A percentile compares a stretch with the other conserved stretches of the same genome.
Conservation (phyloP, 73 alveolate genomes). For the Breviolum minutum region DNA sequence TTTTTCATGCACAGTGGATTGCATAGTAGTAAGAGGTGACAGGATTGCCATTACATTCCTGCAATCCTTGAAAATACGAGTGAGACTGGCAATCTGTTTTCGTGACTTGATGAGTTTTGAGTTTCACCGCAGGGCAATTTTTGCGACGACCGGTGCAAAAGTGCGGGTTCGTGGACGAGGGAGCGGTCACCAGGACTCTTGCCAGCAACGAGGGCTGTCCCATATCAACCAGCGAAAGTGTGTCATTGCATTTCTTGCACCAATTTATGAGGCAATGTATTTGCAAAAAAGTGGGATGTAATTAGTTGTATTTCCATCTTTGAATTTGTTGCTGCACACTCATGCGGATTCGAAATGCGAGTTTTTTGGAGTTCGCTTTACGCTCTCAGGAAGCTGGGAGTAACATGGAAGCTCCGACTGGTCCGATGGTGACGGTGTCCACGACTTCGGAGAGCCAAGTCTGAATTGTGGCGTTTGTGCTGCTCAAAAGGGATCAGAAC, state of each 20-base stretch:
- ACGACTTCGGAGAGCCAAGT: neutral
- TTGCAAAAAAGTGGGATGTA: neutral
- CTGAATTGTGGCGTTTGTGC: neutral
- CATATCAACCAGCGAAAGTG: neutral
- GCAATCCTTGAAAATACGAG: too few relatives aligned
- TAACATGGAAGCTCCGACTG: constrained; percentile 10
- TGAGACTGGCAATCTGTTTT: too few relatives aligned
- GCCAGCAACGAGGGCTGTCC: neutral
- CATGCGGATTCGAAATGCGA: neutral
- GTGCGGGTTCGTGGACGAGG: constrained; percentile 51
- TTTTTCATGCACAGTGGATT: too few relatives aligned
- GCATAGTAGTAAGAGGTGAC: too few relatives aligned
- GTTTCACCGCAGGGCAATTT: neutral
- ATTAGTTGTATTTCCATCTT: neutral
- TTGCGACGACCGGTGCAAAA: constrained; percentile 21
- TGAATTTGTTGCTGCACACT: too few relatives aligned
- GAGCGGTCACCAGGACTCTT: constrained; percentile 32
- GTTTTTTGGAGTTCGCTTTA: too few relatives aligned
- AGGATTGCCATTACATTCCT: too few relatives aligned
- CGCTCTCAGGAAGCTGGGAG: neutral
- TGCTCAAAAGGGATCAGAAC: neutral
- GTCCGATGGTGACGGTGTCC: constrained; percentile 45
- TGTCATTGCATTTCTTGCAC: too few relatives aligned
- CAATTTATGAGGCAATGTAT: neutral
- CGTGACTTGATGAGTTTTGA: neutral